phyloP scores from a whole-genome alignment of 495 filamentous ascomycete species.

The Talaromyces ruber region DNA sequence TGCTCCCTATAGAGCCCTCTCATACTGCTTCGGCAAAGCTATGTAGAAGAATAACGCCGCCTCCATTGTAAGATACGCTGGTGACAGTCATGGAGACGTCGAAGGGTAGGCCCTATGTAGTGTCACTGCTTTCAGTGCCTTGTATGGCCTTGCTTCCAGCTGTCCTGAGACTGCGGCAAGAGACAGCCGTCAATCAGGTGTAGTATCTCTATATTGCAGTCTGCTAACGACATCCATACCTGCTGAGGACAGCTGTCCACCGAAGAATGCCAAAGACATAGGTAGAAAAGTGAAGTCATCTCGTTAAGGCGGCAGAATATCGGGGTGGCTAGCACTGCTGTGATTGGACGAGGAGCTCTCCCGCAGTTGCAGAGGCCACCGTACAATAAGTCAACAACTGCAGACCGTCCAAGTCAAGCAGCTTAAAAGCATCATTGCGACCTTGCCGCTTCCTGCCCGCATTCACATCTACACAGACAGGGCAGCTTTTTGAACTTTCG shows the following conservation, averaged over 20 bases:
- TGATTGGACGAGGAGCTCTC: not conserved
- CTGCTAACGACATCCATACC: not conserved
- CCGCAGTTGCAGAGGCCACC: constrained; percentile 8
- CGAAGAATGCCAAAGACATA: not conserved
- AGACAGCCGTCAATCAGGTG: no score
- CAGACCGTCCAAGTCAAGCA: not conserved
- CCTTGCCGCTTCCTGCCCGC: not conserved
- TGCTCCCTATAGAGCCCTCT: not conserved
- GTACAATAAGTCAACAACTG: constrained; percentile 3
- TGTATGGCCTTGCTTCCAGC: no score
- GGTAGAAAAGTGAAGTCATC: not conserved
- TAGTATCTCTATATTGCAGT: not conserved
- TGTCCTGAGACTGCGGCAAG: no score
- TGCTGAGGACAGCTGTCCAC: not conserved
- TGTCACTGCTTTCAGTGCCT: no score
- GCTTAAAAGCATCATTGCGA: constrained; percentile 1
- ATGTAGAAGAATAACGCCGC: not conserved
- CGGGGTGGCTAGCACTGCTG: not conserved
- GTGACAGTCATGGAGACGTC: not conserved
- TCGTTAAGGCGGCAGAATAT: not conserved
- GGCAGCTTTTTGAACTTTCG: not conserved
- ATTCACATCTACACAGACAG: not conserved
- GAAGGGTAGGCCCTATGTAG: not conserved
- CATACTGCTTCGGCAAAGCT: no score
- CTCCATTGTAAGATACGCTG: not conserved